phyloP scores from a whole-genome alignment of 2,329 filamentous ascomycete genomes.

The Massarina eburnea region DNA sequence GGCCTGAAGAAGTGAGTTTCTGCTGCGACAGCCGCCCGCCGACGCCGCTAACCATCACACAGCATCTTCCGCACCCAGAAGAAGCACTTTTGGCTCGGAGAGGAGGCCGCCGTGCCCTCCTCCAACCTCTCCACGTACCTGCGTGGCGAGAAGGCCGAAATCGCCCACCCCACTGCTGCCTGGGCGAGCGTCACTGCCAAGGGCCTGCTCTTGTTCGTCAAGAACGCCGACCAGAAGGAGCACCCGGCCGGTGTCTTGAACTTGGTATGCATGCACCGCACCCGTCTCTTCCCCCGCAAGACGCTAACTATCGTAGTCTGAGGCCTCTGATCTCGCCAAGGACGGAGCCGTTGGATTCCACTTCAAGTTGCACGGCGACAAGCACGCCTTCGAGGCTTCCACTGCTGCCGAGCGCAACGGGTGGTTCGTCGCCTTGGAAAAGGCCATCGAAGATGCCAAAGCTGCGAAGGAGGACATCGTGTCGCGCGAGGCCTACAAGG shows the following conservation, averaged over 20 bases:
- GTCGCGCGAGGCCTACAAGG: constrained; percentile 86
- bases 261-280: constrained; percentile 62
- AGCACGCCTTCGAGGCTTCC: constrained; percentile 89
- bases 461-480: constrained; percentile 71
- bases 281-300: background rate
- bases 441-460: constrained; percentile 83
- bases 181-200: constrained; percentile 95
- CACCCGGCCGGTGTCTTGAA: constrained; percentile 80
- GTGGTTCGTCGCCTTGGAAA: constrained; percentile 85
- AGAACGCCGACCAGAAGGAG: constrained; percentile 79
- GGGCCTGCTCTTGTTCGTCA: constrained; percentile 89
- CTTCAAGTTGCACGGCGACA: constrained; percentile 82
- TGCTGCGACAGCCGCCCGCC: background rate
- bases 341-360: constrained; percentile 80
- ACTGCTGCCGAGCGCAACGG: constrained; percentile 78
- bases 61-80: constrained; percentile 90
- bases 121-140: constrained; percentile 77
- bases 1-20: constrained; percentile 84
- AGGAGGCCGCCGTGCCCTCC: constrained; percentile 65
- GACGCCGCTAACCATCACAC: constrained; percentile 14
- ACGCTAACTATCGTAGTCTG: constrained; percentile 53
- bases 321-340: constrained; percentile 71
- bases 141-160: constrained; percentile 81
- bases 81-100: constrained; percentile 75
- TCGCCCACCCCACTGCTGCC: constrained; percentile 76